Base-by-base conservation (phyloP, 2,329 filamentous ascomycete genomes). In the Pyrenophora graminea region DNA sequence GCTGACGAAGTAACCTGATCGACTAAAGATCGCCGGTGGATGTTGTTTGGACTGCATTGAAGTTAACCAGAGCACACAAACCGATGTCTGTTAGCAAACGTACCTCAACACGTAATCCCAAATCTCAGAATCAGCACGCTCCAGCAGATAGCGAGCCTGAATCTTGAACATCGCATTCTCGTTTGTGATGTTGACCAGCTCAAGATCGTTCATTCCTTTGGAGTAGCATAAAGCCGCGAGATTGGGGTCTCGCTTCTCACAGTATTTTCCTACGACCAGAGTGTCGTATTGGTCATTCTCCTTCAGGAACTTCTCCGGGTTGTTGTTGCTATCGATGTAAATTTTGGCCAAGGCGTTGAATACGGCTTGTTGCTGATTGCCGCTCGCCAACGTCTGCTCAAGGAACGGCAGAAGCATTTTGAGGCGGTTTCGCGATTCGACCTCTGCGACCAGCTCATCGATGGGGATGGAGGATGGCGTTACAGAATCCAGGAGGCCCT, bases 161-260 rank as follows among this genome's bases (percentile, higher is more conserved):
- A 90, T 90, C 67, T 92, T 89, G 83, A 96, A 99, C 94, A 99
- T 99, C n/a, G 90, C 87, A 78, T 99, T 99, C 77, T 99, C 95
- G 66, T 97, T 99, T 69, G 94, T 97, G 69, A 99, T 93, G 74
- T 89, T 94, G 76, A 99, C 93, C 49, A 99, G 84, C 77, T 99
- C 95, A 27, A 99, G 78, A 68, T 99, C 94, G 61, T 99, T 99
- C 76, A 97, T 90, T 17, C 94, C 94, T 81, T 99, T 99, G 66
- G 87, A 84, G 75, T 97, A 99, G 56, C 91, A 90, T 70, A 97
- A 96, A 3, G 91, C 93, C 47, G 19, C 19, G 19, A 99, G 80
- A 72, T 96, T 96, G 57, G 94, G 94, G 67, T 99, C 94, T 30
- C 94, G 89, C 84, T 97, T 97, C 80, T 97, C 93, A 73, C 93